phyloP scores from a whole-genome alignment of 139 green algal genomes.

The Chlamydomonas sp. region DNA sequence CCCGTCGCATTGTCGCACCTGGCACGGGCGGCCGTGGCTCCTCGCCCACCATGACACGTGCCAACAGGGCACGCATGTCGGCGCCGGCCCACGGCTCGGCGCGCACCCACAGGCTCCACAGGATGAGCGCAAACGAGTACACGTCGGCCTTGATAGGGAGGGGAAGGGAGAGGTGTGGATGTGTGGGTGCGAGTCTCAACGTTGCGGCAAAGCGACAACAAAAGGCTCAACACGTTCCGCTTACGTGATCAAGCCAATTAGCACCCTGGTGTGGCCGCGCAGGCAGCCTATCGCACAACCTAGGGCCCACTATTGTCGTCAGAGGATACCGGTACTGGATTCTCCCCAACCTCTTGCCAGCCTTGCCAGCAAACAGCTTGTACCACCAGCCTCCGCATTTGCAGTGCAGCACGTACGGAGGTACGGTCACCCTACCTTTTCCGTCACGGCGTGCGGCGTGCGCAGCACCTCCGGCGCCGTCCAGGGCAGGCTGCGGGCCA shows the following conservation, averaged over 20 bases:
- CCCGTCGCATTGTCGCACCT: neutral
- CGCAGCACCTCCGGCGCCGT: slow-evolving; percentile 76
- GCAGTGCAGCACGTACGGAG: neutral
- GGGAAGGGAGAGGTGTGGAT: neutral
- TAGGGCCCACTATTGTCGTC: too few relatives aligned
- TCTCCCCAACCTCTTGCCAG: too few relatives aligned
- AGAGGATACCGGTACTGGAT: too few relatives aligned
- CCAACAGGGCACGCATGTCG: slow-evolving; percentile 10
- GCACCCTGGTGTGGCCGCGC: too few relatives aligned
- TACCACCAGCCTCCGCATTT: too few relatives aligned
- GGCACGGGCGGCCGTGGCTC: slow-evolving; percentile 40
- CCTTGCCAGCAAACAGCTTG: too few relatives aligned
- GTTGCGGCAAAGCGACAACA: too few relatives aligned
- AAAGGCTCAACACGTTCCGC: too few relatives aligned
- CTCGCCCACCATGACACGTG: slow-evolving; percentile 8
- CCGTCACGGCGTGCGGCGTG: slow-evolving; percentile 61
- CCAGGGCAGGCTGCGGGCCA: slow-evolving; percentile 76
- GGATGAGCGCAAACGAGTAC: slow-evolving; percentile 69
- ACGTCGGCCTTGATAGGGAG: slow-evolving; percentile 49
- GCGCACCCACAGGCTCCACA: slow-evolving; percentile 55
- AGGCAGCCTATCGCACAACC: too few relatives aligned
- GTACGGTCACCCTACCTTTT: slow-evolving; percentile 49
- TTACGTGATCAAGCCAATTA: too few relatives aligned
- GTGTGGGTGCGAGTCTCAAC: neutral
- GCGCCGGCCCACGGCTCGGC: slow-evolving; percentile 18